Evolutionary conservation across 2,329 filamentous ascomycete genomes (phyloP), one percentile per base, ranked within the genome.

Genomic region (Aspergillus tamarii): DNA sequence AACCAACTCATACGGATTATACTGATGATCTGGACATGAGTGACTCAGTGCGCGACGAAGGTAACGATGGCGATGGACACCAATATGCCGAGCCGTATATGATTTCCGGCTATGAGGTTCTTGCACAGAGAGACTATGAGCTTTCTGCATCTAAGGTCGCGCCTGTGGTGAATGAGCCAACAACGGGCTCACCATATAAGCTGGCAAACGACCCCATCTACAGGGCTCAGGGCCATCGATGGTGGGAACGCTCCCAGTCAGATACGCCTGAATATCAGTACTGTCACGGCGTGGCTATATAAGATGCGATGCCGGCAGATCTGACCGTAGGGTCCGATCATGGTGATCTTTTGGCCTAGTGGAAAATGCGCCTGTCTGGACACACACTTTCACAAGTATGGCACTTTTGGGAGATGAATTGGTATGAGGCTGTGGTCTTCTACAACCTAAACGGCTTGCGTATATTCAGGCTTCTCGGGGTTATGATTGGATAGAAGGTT

Each of bases 81-180:
- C 66, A 77, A 53, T 83, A 86, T 65, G 87, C 86, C 45, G 92
- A 96, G 77, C 93, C 93, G 0, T 97, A 97, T 78, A 96, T 97
- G 86, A 77, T 87, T 55, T 89, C 88, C 8, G 93, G 93, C 16
- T 97, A 96, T 74, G 90, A 92, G 71, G 83, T 87, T 72, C 80
- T 91, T 62, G 87, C 89, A 63, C 83, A 84, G 63, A 83, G 87
- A 60, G 89, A 91, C 72, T 87, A 89, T 66, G 85, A 90, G 12
- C 58, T 63, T 21, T 67, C 65, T 54, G 59, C 70, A 26, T 57
- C 64, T 26, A 63, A 70, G 19, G 52, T 48, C 34, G 56, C n/a
- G 14, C 32, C 46, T 21, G n/a, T 45, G 5, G 28, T 46, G 26
- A 65, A 66, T 34, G 73, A 78, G 53, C 72, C 73, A 5, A 72